phyloP scores from a whole-genome alignment of 331 rosid species.

The Pyrus hybrid region DNA sequence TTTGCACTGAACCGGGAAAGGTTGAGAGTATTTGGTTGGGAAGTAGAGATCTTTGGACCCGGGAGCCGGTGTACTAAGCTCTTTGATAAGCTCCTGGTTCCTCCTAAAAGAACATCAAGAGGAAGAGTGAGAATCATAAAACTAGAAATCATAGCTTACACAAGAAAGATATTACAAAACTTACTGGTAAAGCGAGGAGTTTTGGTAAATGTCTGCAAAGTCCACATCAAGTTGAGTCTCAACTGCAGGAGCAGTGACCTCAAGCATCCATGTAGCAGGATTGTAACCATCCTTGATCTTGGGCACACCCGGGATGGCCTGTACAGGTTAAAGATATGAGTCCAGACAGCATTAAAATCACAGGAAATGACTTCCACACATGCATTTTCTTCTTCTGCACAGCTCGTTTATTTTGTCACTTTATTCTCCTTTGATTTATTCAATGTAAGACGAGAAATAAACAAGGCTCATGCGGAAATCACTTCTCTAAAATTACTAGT shows the following conservation, averaged over 20 bases:
- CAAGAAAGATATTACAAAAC: neutral
- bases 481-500: too few species aligned
- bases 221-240: slow-evolving; percentile 33
- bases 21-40: slow-evolving; percentile 32
- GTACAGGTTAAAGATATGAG: neutral
- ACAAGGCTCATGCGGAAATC: too few species aligned
- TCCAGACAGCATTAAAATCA: neutral
- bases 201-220: slow-evolving; percentile 31
- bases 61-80: slow-evolving; percentile 32
- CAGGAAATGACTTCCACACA: too few species aligned
- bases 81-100: slow-evolving; percentile 36
- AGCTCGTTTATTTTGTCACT: too few species aligned
- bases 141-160: neutral
- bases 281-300: slow-evolving; percentile 46
- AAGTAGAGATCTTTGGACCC: slow-evolving; percentile 40
- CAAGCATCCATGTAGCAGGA: slow-evolving; percentile 71
- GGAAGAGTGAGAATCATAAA: neutral
- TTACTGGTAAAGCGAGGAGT: slow-evolving; percentile 31
- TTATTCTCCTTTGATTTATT: too few species aligned
- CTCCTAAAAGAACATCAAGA: slow-evolving; percentile 20
- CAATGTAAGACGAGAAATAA: too few species aligned
- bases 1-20: slow-evolving; percentile 28
- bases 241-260: slow-evolving; percentile 37
- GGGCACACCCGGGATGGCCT: slow-evolving; percentile 39
- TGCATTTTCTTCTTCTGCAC: too few species aligned